These are phyloP conservation scores for Stenocarpella maydis DNA, from an alignment of 2,329 filamentous ascomycete species.

Conservation along the genomic window DNA sequence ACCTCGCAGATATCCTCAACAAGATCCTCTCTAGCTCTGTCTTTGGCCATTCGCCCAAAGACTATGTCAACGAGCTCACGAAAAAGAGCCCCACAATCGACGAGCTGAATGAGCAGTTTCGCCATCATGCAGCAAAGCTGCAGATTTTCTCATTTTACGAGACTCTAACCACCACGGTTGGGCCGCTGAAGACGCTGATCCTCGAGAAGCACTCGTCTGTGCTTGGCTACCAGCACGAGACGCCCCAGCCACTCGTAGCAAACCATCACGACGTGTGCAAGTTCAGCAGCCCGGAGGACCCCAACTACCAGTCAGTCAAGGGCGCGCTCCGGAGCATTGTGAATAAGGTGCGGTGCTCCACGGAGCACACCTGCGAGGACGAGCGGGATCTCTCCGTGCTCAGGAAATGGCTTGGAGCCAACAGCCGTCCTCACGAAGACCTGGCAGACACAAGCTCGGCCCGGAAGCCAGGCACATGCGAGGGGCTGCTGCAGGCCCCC, in stretches of 20 bases:
- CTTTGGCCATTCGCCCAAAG: constrained; percentile 37
- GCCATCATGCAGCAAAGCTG: constrained; percentile 40
- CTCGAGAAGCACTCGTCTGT: constrained; percentile 41
- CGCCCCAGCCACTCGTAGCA: constrained; percentile 38
- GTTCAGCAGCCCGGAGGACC: constrained; percentile 37
- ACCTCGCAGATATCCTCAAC: constrained; percentile 39
- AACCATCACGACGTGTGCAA: constrained; percentile 46
- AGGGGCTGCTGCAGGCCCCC: constrained; percentile 15
- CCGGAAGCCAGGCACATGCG: constrained; percentile 34
- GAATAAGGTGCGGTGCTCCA: constrained; percentile 18
- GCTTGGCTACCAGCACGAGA: constrained; percentile 43
- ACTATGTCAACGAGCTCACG: constrained; percentile 41
- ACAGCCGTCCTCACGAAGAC: constrained; percentile 25
- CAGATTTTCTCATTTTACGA: constrained; percentile 49
- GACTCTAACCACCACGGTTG: constrained; percentile 40
- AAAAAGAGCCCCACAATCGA: constrained; percentile 38
- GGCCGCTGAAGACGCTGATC: constrained; percentile 36
- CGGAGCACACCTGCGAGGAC: constrained; percentile 4
- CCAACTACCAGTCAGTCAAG: constrained; percentile 38
- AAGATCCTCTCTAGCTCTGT: constrained; percentile 35
- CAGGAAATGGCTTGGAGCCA: constrained; percentile 14
- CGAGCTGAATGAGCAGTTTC: constrained; percentile 47
- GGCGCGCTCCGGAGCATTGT: constrained; percentile 36
- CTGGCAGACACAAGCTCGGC: constrained; percentile 14
- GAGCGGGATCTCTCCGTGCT: constrained; percentile 1